phyloP scores from a whole-genome alignment of 2,329 filamentous ascomycete species.

The Tolypocladium nubicola region DNA sequence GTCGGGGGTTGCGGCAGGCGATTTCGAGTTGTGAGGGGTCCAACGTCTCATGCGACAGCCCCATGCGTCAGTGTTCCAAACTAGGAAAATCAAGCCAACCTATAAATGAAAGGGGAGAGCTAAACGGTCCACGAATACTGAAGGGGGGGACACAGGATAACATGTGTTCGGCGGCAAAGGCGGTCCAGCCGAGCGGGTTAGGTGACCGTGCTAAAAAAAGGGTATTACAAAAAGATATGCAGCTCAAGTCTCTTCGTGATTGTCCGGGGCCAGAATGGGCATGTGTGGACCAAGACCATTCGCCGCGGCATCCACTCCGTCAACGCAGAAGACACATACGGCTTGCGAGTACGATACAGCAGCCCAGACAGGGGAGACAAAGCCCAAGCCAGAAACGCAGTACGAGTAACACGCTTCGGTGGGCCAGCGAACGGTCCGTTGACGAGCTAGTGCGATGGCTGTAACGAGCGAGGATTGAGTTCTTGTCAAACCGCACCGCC shows the following conservation, averaged over 20 bases:
- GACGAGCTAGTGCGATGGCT: neutral
- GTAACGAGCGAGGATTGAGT: slow-evolving; percentile 3
- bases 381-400: neutral
- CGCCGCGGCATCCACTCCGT: neutral
- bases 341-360: neutral
- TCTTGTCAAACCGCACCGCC: slow-evolving; percentile 1
- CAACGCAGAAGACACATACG: neutral
- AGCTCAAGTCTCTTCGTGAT: neutral
- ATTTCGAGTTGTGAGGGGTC: slow-evolving; percentile 7
- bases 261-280: neutral
- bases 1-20: neutral
- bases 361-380: neutral
- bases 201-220: neutral
- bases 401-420: neutral
- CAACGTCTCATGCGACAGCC: slow-evolving; percentile 8
- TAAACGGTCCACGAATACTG: neutral
- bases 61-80: slow-evolving; percentile 8
- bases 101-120: slow-evolving; percentile 6
- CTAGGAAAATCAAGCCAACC: neutral
- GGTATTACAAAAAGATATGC: neutral
- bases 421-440: neutral
- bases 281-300: neutral
- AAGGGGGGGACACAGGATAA: neutral
- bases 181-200: neutral
- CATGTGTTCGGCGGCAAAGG: neutral